Conservation (phyloP, 1,284 basidiomycete genomes). For the Chiua sp. region DNA sequence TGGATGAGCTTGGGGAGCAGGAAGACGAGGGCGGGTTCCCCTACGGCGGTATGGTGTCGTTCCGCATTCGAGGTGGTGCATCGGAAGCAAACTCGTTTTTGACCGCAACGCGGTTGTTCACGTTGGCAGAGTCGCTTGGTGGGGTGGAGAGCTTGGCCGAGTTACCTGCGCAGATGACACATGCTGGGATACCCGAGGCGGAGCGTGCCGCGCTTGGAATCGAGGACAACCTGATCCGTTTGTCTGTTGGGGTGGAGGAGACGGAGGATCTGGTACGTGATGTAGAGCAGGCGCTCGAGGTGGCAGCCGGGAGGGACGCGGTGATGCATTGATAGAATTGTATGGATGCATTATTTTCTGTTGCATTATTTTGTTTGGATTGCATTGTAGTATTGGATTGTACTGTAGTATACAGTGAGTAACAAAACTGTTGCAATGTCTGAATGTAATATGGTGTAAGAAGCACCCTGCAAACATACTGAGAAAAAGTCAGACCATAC, state of each 20-base stretch:
- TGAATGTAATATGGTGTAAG: no score
- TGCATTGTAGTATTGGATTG: no score
- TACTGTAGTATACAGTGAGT: no score
- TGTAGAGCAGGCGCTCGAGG: slow-evolving; percentile 71
- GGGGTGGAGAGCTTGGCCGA: slow-evolving; percentile 93
- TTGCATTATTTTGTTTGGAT: no score
- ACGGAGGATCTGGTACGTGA: slow-evolving; percentile 79
- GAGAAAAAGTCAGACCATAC: no score
- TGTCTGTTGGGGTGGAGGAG: slow-evolving; percentile 93
- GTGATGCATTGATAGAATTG: neutral
- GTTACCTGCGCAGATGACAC: slow-evolving; percentile 87
- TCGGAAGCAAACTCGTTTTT: slow-evolving; percentile 74
- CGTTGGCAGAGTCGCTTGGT: slow-evolving; percentile 89
- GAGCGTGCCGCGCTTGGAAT: slow-evolving; percentile 81
- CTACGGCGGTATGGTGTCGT: slow-evolving; percentile 86
- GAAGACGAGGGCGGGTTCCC: slow-evolving; percentile 66
- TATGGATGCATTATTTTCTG: neutral
- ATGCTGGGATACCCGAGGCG: slow-evolving; percentile 74
- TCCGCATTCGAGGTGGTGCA: slow-evolving; percentile 66
- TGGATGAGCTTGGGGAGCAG: slow-evolving; percentile 49
- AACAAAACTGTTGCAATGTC: no score
- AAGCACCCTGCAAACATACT: no score
- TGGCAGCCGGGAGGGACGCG: slow-evolving; percentile 37
- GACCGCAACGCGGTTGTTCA: slow-evolving; percentile 71
- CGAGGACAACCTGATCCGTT: slow-evolving; percentile 78